phyloP scores from a whole-genome alignment of 2,329 filamentous ascomycete genomes.

The Pseudogymnoascus sp. region DNA sequence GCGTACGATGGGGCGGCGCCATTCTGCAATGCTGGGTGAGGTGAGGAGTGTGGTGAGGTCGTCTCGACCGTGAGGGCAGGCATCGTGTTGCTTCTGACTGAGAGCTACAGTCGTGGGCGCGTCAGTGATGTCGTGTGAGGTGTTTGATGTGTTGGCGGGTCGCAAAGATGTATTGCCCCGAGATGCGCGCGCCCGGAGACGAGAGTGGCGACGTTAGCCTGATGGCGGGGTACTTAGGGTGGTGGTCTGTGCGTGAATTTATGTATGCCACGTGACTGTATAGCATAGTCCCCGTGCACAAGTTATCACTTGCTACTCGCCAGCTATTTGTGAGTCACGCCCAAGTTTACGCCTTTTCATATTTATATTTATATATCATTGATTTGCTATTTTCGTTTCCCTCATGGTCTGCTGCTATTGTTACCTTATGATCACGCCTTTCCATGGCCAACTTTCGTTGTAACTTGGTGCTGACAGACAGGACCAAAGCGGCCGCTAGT shows the following conservation, averaged over 20 bases:
- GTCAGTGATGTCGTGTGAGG: conserved; percentile 1
- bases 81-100: conserved; percentile 14
- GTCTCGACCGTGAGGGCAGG: conserved; percentile 21
- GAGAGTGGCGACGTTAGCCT: neutral
- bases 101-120: neutral
- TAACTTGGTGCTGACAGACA: neutral
- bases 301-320: neutral
- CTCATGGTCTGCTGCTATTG: neutral
- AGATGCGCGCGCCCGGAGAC: conserved; percentile 1
- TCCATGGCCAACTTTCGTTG: neutral
- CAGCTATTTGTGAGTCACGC: conserved; percentile 2
- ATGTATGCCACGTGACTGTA: neutral
- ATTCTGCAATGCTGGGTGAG: neutral
- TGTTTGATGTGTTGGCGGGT: neutral
- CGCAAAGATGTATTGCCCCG: conserved; percentile 3
- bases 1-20: conserved; percentile 5
- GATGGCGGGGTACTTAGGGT: conserved; percentile 6
- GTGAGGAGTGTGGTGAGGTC: conserved; percentile 9
- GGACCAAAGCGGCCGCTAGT: neutral
- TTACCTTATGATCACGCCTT: conserved; percentile 5
- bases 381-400: neutral
- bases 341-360: neutral
- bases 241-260: neutral
- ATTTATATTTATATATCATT: neutral
- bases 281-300: neutral